Evolutionary conservation across 176 grass and related monocot species (phyloP), one percentile per base, ranked within the genome.

Genomic region (Hordeum vulgare): DNA sequence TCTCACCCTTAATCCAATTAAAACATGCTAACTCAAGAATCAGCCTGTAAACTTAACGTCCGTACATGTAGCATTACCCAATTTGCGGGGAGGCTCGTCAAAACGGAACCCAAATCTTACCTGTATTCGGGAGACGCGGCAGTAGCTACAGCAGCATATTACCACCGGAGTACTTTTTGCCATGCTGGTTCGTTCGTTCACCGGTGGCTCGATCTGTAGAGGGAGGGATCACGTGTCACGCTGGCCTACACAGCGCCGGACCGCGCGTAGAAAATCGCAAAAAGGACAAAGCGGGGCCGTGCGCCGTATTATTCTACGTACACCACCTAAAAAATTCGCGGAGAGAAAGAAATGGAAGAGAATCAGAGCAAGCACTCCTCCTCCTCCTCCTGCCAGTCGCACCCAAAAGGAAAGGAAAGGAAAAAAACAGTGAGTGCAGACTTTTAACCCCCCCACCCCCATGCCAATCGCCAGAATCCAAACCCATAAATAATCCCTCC

Each of bases 401-500:
- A 4, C 24, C 24, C 1, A 28, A 2, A 61, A 14, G 12, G 9
- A 28, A 7, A 13, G 14, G 14, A 15, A 42, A n/a, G n/a, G n/a
- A 47, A 9, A 45, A 47, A 9, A 45, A 27, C 5, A 62, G 47
- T 7, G 58, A 40, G 66, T 39, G 66, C 66, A 77, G n/a, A 10
- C 24, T 15, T 41, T 41, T 60, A 31, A 41, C 39, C 26, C 44
- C 2, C 28, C 15, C 31, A 33, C 31, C 31, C 23, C 39, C 63
- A n/a, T 11, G 61, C 47, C 57, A 5, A 44, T 28, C n/a, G 3
- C 71, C 3, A 21, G 1, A 85, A 76, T 71, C 77, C 77, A 85
- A 86, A 82, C 83, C 73, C 78, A 77, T 86, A 90, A 72, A 90
- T 86, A 77, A 78, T 78, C 66, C 34, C 47, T 51, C 11, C 24